Conservation (phyloP, 495 filamentous ascomycete genomes). For the Aspergillus ostianus region DNA sequence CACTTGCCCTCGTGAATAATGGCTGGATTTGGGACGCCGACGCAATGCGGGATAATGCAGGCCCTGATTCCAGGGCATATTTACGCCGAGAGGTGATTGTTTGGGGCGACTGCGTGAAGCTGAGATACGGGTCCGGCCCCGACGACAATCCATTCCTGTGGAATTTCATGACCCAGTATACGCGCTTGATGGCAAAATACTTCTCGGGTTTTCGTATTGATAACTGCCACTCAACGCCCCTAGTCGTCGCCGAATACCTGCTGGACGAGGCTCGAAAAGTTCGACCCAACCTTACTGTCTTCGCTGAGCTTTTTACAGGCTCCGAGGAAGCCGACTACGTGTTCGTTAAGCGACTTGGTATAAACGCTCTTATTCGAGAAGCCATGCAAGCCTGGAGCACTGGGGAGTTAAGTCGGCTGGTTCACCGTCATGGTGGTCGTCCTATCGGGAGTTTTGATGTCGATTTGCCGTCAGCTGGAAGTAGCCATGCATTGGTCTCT, state of each 20-base stretch:
- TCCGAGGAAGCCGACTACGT: conserved; percentile 94
- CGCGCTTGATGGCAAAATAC: conserved; percentile 88
- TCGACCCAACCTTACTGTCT: conserved; percentile 84
- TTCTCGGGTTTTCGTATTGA: conserved; percentile 96
- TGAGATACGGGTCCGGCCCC: conserved; percentile 79
- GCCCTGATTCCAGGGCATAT: conserved; percentile 83
- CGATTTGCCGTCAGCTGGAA: conserved; percentile 52
- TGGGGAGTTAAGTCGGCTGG: conserved; percentile 81
- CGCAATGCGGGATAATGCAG: conserved; percentile 90
- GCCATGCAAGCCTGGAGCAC: conserved; percentile 99
- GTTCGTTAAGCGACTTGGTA: conserved; percentile 86
- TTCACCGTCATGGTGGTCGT: conserved; percentile 90
- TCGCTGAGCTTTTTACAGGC: conserved; percentile 95
- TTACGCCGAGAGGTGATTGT: conserved; percentile 92
- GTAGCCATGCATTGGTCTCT: conserved; percentile 39
- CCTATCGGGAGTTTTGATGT: conserved; percentile 96
- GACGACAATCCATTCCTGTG: conserved; percentile 91
- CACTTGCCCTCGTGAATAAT: conserved; percentile 87
- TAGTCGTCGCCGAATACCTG: conserved; percentile 90
- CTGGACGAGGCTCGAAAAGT: conserved; percentile 88
- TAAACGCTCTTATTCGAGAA: conserved; percentile 89
- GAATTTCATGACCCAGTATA: conserved; percentile 93
- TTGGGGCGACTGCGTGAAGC: conserved; percentile 98
- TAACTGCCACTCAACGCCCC: conserved; percentile 95
- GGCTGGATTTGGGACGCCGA: conserved; percentile 99